These are phyloP conservation scores for Xanthoconium stramineum DNA, from an alignment of 768 basidiomycete species.

Conservation along the genomic window DNA sequence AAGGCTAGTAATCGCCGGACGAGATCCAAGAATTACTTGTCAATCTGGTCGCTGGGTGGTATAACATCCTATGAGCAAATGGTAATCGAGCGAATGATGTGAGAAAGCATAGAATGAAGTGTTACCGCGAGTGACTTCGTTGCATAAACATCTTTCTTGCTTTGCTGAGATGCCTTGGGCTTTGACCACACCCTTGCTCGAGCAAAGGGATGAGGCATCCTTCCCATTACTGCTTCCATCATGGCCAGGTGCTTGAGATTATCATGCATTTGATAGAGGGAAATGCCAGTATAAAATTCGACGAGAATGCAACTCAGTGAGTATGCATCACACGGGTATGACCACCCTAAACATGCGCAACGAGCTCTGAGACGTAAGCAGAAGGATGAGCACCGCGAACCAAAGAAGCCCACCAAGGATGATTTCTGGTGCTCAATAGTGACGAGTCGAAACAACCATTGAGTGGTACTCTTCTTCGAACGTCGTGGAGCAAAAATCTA, in stretches of 20 bases:
- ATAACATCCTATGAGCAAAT: slow-evolving; percentile 68
- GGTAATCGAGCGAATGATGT: background rate
- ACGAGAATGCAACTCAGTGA: slow-evolving; percentile 98
- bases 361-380: slow-evolving; percentile 7
- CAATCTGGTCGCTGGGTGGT: slow-evolving; percentile 67
- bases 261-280: slow-evolving; percentile 99
- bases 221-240: slow-evolving; percentile 99
- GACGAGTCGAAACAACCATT: slow-evolving; percentile 94
- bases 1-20: slow-evolving; percentile 85
- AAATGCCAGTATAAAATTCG: slow-evolving; percentile 96
- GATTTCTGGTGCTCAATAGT: slow-evolving; percentile 98
- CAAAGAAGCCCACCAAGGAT: slow-evolving; percentile 74
- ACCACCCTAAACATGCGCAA: slow-evolving; percentile 89
- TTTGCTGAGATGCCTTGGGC: slow-evolving; percentile 82
- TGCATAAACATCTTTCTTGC: slow-evolving; percentile 89
- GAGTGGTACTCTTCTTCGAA: slow-evolving; percentile 99
- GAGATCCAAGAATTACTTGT: slow-evolving; percentile 81
- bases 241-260: slow-evolving; percentile 99
- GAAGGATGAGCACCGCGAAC: slow-evolving; percentile 13
- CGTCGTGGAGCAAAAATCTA: slow-evolving; percentile 98
- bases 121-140: slow-evolving; percentile 73
- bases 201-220: slow-evolving; percentile 87
- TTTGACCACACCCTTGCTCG: slow-evolving; percentile 76
- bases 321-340: slow-evolving; percentile 97
- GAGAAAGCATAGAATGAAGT: slow-evolving; percentile 22